These are phyloP conservation scores for Schizophyllum amplum DNA, from an alignment of 1,284 basidiomycete genomes.

Conservation along the genomic window DNA sequence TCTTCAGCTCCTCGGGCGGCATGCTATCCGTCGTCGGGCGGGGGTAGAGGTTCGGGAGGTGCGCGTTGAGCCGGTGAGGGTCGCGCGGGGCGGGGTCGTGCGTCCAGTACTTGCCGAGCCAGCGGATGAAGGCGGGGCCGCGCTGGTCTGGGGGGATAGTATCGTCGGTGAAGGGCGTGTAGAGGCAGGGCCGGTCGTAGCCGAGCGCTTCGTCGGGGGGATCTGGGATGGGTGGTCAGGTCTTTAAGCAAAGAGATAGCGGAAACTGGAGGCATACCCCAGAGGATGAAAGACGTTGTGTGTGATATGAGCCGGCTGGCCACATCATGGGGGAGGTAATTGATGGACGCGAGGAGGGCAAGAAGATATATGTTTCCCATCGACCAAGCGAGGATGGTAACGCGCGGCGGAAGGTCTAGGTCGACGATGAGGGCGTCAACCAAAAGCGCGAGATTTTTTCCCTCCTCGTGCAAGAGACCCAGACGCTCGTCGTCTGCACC, in stretches of 20 bases:
- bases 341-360: background rate
- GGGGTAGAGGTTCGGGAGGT: background rate
- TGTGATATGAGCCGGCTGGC: background rate
- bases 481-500: background rate
- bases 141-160: background rate
- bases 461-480: background rate
- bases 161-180: background rate
- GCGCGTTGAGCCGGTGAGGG: background rate
- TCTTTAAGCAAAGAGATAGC: background rate
- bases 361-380: background rate
- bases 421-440: background rate
- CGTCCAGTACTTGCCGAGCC: background rate
- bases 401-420: background rate
- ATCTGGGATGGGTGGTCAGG: background rate
- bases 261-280: background rate
- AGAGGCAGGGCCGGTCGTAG: background rate
- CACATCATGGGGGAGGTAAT: background rate
- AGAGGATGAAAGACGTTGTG: background rate
- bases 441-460: background rate
- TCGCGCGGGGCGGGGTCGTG: background rate
- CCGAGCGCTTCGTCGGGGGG: background rate
- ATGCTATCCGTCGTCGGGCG: background rate
- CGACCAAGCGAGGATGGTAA: background rate
- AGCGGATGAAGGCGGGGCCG: background rate
- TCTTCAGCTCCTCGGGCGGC: background rate